These are phyloP conservation scores for Xylaria cubensis DNA, from an alignment of 495 filamentous ascomycete genomes.

Conservation along the genomic window DNA sequence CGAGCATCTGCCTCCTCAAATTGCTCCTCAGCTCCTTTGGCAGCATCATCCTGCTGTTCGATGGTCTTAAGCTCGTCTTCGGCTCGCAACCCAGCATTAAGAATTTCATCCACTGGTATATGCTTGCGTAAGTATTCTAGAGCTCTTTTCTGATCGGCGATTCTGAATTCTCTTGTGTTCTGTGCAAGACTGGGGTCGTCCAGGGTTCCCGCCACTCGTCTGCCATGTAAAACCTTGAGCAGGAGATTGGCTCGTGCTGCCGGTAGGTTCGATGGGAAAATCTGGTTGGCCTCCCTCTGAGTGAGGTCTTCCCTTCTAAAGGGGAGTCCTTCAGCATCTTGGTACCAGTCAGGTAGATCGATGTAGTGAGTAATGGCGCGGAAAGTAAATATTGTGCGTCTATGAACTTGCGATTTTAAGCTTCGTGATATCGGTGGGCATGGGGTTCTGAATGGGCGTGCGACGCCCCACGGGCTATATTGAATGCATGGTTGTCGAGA, in stretches of 20 bases:
- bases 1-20: constrained; percentile 33
- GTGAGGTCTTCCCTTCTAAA: constrained; percentile 56
- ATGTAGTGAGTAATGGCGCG: constrained; percentile 49
- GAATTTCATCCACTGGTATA: constrained; percentile 77
- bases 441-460: constrained; percentile 16
- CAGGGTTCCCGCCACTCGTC: constrained; percentile 77
- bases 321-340: constrained; percentile 53
- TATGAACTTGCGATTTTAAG: constrained; percentile 31
- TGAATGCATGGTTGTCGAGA: constrained; percentile 28
- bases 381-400: constrained; percentile 40
- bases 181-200: constrained; percentile 55
- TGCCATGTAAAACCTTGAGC: constrained; percentile 72
- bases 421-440: constrained; percentile 16
- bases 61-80: constrained; percentile 65
- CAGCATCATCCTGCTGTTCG: constrained; percentile 58
- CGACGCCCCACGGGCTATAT: constrained; percentile 30
- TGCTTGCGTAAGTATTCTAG: constrained; percentile 72
- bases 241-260: constrained; percentile 66
- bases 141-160: constrained; percentile 51
- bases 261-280: constrained; percentile 66
- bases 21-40: constrained; percentile 31
- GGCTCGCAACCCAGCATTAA: constrained; percentile 59
- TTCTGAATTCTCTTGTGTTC: constrained; percentile 43
- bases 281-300: constrained; percentile 59
- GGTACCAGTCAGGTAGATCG: constrained; percentile 54